Evolutionary conservation across 352 stramenopile genomes (phyloP).

Genomic region (Thalassiosira livingstoniorum): DNA sequence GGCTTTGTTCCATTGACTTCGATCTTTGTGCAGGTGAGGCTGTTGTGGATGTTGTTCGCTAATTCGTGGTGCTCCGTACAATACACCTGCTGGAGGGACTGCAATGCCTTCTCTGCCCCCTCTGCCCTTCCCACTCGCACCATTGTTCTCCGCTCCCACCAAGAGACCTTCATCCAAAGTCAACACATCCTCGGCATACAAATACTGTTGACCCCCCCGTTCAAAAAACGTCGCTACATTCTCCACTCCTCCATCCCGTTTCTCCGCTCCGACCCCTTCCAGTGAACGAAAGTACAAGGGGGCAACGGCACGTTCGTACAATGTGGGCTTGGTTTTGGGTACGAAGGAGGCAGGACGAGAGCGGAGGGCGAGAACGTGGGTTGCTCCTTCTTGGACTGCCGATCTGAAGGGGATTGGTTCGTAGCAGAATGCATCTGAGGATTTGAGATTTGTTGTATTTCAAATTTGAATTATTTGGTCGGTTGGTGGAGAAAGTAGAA

Average conservation of each 20-base stretch:
- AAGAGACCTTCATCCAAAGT: conserved; percentile 71
- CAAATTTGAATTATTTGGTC: too few species aligned
- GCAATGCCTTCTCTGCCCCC: conserved; percentile 46
- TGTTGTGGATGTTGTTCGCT: conserved; percentile 9
- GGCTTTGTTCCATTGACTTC: conserved; percentile 63
- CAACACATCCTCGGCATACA: conserved; percentile 81
- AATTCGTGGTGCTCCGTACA: conserved; percentile 65
- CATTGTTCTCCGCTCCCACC: too few species aligned
- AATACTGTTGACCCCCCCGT: conserved; percentile 79
- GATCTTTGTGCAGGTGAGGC: too few species aligned
- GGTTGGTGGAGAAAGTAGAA: too few species aligned
- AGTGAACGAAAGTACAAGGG: conserved; percentile 80
- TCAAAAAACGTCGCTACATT: conserved; percentile 77
- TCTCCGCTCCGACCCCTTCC: too few species aligned
- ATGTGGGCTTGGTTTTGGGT: conserved; percentile 66
- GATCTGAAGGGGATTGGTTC: conserved; percentile 78
- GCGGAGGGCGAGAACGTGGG: conserved; percentile 76
- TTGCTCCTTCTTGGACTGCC: conserved; percentile 75
- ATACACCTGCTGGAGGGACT: conserved; percentile 71
- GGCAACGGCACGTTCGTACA: conserved; percentile 78
- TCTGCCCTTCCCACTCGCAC: too few species aligned
- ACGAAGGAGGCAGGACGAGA: conserved; percentile 66
- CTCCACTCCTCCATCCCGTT: conserved; percentile 57
- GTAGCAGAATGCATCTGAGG: conserved; percentile 82
- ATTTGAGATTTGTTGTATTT: too few species aligned